Evolutionary conservation across 371 early-diverging fungal genomes (phyloP).

Genomic region (Dichotomocladium elegans): DNA sequence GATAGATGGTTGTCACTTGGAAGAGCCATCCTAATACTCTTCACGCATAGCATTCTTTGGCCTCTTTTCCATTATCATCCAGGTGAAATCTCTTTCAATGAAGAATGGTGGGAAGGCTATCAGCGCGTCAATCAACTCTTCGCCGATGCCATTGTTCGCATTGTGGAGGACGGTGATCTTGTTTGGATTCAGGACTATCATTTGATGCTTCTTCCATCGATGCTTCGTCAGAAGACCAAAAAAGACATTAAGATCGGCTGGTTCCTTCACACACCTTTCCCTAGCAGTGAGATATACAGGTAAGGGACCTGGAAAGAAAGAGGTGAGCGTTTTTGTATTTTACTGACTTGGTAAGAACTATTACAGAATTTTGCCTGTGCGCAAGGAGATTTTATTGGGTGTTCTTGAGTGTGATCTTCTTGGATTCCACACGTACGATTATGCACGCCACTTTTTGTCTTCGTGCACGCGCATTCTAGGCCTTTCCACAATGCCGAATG

Average conservation of each 20-base stretch:
- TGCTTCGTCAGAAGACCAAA: slow-evolving; percentile 57
- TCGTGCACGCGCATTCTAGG: slow-evolving; percentile 95
- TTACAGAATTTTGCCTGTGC: slow-evolving; percentile 80
- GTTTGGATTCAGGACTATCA: slow-evolving; percentile 99
- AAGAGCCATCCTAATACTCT: too few relatives aligned
- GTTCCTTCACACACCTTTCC: slow-evolving; percentile 99
- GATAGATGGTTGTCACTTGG: not conserved
- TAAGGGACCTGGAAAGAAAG: slow-evolving; percentile 16
- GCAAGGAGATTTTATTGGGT: slow-evolving; percentile 89
- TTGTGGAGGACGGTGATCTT: slow-evolving; percentile 89
- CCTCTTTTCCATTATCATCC: slow-evolving; percentile 99
- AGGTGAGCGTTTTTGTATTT: not conserved
- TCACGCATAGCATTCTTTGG: slow-evolving; percentile 81
- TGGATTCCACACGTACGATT: slow-evolving; percentile 99
- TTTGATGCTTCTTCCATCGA: slow-evolving; percentile 92
- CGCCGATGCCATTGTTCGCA: slow-evolving; percentile 80
- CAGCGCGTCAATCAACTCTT: slow-evolving; percentile 89
- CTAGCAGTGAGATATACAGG: slow-evolving; percentile 89
- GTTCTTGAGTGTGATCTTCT: slow-evolving; percentile 89
- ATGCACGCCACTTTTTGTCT: slow-evolving; percentile 96
- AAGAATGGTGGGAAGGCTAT: slow-evolving; percentile 95
- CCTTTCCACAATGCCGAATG: slow-evolving; percentile 87
- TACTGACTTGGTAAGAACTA: not conserved
- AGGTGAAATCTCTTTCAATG: slow-evolving; percentile 93
- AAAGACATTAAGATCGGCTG: slow-evolving; percentile 94